Evolutionary conservation across 371 early-diverging fungal species (phyloP).

Genomic region (Cokeromyces recurvatus): DNA sequence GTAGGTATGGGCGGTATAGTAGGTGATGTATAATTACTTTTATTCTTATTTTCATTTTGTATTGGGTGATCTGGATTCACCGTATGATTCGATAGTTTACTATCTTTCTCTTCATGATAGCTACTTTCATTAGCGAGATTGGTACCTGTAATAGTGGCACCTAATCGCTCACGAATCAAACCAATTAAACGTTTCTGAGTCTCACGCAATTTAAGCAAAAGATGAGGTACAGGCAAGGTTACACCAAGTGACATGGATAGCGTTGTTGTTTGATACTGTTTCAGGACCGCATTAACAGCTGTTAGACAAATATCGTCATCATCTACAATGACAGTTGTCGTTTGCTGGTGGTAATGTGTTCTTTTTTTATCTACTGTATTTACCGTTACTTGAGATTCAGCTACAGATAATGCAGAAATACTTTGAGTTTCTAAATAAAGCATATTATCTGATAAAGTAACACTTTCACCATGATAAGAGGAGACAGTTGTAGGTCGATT

Average conservation of each 20-base stretch:
- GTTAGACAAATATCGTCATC: slow-evolving; percentile 32
- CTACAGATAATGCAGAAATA: slow-evolving; percentile 16
- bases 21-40: neutral
- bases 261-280: slow-evolving; percentile 57
- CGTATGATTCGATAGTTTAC: too few relatives aligned
- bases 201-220: slow-evolving; percentile 63
- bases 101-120: neutral
- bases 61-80: too few relatives aligned
- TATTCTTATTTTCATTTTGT: neutral
- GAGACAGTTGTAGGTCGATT: neutral
- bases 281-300: slow-evolving; percentile 25
- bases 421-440: slow-evolving; percentile 13
- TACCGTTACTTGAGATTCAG: slow-evolving; percentile 21
- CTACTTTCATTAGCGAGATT: neutral
- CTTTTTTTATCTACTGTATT: slow-evolving; percentile 15
- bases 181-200: slow-evolving; percentile 23
- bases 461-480: slow-evolving; percentile 5
- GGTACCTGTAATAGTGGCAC: slow-evolving; percentile 5
- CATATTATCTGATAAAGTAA: neutral
- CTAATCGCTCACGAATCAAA: slow-evolving; percentile 18
- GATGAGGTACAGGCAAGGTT: slow-evolving; percentile 75
- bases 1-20: slow-evolving; percentile 16
- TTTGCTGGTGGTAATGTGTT: slow-evolving; percentile 8
- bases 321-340: slow-evolving; percentile 14
- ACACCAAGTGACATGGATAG: slow-evolving; percentile 84